Evolutionary conservation across 306 rosid species (phyloP).

Genomic region (Sicyos edulis): DNA sequence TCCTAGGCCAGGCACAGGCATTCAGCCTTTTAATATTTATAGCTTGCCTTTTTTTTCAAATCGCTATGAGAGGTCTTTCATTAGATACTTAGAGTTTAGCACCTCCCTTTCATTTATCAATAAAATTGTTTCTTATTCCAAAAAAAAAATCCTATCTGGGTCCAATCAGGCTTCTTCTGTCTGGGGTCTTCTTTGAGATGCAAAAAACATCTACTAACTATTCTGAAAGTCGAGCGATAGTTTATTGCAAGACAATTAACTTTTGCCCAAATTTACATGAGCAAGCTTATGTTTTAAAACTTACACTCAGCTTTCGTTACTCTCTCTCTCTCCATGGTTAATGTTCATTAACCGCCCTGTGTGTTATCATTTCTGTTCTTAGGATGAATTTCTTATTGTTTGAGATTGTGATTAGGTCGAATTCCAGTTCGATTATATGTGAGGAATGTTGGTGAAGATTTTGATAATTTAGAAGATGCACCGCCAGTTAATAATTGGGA

Average conservation of each 20-base stretch:
- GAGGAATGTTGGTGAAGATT: conserved; percentile 53
- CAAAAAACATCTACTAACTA: not conserved
- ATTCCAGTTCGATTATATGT: conserved; percentile 77
- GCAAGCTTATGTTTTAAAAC: not conserved
- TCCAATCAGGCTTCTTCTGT: not conserved
- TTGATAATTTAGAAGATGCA: conserved; percentile 74
- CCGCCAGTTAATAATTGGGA: conserved; percentile 83
- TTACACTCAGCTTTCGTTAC: not conserved
- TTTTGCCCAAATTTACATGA: not conserved
- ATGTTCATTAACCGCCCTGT: not conserved
- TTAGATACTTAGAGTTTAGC: no score
- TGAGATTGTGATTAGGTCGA: conserved; percentile 48
- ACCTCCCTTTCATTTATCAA: no score
- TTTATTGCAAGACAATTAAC: not conserved
- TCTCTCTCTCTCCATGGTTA: not conserved
- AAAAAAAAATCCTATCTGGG: not conserved
- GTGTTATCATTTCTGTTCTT: conserved; percentile 8
- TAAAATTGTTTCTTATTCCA: no score
- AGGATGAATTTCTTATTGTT: conserved; percentile 17
- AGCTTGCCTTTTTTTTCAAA: no score
- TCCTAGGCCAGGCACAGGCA: no score
- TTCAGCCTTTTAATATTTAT: no score
- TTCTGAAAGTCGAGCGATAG: not conserved
- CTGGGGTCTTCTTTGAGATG: not conserved
- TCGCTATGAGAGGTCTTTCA: no score